Base-by-base conservation (phyloP, 2,329 filamentous ascomycete genomes). In the Pseudopithomyces chartarum region DNA sequence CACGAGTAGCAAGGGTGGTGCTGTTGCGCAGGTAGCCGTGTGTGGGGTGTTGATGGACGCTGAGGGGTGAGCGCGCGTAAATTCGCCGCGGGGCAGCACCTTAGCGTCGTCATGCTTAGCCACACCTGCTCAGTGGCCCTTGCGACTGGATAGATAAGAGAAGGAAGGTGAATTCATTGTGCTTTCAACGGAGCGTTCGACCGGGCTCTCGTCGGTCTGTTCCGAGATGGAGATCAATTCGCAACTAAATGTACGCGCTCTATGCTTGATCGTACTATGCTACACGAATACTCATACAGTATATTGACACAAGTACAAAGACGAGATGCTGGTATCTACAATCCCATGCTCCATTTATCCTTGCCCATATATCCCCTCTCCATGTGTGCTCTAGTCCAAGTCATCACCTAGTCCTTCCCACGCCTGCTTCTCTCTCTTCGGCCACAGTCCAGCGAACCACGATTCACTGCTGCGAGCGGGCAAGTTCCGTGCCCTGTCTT, bases 401-500 rank as follows among this genome's bases (percentile, higher is more conserved):
- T 73, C 70, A 22, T 73, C 69, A n/a, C 55, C 61, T 58, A 74
- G 52, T 2, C 66, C 70, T 32, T 73, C 68, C 72, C 72, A 75
- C 26, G 61, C 56, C 13, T 63, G 64, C 55, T 73, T 74, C 58
- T 70, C 62, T 56, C 68, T 67, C 43, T 71, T 66, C 17, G 69
- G 64, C 72, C 71, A 74, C 15, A 73, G 32, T 13, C 63, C 65
- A 42, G 59, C 66, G 47, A 71, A 62, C 72, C 69, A 73, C 11
- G 69, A 59, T 38, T 62, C 61, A n/a, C 58, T 63, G 34, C 59
- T 63, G 23, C 64, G 50, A 10, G 51, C 47, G 2, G 63, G 39
- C 22, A 70, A 38, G n/a, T 47, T 63, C 26, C 68, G 69, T 0
- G 88, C 88, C 55, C 87, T 83, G 34, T 83, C 84, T 73, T 93